Conservation (phyloP, 345 rosid genomes). For the Firmiana major region DNA sequence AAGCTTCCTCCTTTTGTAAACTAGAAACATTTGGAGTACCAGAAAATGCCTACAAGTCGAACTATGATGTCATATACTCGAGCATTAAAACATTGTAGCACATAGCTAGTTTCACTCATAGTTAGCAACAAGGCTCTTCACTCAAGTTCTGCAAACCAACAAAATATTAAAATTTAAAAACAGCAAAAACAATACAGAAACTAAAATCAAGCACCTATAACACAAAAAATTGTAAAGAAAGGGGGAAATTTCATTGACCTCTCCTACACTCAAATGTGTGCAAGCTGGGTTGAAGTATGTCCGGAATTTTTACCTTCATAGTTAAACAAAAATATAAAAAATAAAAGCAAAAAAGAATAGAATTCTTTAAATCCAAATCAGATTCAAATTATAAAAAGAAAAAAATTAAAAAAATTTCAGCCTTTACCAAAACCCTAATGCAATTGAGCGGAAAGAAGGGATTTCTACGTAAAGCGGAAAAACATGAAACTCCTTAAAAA, state of each 20-base stretch:
- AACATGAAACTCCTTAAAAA: conserved; percentile 65
- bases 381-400: background rate
- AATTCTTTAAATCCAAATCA: background rate
- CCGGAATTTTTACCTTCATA: conserved; percentile 53
- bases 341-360: background rate
- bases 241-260: conserved; percentile 40
- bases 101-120: background rate
- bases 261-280: conserved; percentile 78
- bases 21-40: conserved; percentile 93
- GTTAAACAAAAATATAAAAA: conserved; percentile 9
- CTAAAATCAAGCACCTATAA: background rate
- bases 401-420: background rate
- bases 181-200: background rate
- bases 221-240: background rate
- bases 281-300: conserved; percentile 49
- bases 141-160: background rate
- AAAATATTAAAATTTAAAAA: background rate
- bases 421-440: background rate
- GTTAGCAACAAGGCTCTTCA: background rate
- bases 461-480: background rate
- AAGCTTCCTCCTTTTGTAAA: conserved; percentile 86
- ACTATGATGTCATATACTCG: background rate
- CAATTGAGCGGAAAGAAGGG: background rate
- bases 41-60: conserved; percentile 65
- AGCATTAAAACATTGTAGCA: background rate